Conservation (phyloP, 1,284 basidiomycete genomes). For the Puccinia novopanici region DNA sequence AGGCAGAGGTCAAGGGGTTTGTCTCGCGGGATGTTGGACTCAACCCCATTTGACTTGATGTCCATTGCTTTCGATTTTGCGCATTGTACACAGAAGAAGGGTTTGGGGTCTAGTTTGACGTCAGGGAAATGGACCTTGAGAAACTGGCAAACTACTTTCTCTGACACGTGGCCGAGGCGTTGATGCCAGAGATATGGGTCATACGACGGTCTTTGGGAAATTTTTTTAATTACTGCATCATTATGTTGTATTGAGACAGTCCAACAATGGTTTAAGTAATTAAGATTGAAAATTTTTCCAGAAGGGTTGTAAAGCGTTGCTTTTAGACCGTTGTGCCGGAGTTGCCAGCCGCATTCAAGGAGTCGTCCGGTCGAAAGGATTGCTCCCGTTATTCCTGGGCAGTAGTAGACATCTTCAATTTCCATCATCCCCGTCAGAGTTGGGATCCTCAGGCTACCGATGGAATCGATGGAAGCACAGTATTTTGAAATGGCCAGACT, state of each 20-base stretch:
- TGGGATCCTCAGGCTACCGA: neutral
- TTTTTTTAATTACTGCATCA: neutral
- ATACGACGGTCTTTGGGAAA: neutral
- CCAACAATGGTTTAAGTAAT: conserved; percentile 12
- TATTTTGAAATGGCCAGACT: neutral
- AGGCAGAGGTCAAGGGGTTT: conserved; percentile 1
- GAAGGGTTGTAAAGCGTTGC: no score
- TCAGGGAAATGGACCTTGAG: neutral
- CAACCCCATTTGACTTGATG: neutral
- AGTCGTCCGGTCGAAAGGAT: neutral
- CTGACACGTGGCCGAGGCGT: neutral
- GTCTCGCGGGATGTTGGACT: neutral
- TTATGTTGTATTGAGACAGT: neutral
- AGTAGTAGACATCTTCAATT: neutral
- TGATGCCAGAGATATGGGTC: neutral
- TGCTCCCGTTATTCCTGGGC: neutral
- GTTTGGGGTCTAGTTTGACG: neutral
- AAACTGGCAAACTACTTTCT: neutral
- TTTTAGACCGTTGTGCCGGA: no score
- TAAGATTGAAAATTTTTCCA: no score
- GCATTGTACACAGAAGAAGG: neutral
- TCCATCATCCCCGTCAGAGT: neutral
- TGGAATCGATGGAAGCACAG: neutral
- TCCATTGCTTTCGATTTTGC: neutral
- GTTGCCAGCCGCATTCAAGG: neutral